Evolutionary conservation across 768 basidiomycete species (phyloP).

Genomic region (Chiua virens): DNA sequence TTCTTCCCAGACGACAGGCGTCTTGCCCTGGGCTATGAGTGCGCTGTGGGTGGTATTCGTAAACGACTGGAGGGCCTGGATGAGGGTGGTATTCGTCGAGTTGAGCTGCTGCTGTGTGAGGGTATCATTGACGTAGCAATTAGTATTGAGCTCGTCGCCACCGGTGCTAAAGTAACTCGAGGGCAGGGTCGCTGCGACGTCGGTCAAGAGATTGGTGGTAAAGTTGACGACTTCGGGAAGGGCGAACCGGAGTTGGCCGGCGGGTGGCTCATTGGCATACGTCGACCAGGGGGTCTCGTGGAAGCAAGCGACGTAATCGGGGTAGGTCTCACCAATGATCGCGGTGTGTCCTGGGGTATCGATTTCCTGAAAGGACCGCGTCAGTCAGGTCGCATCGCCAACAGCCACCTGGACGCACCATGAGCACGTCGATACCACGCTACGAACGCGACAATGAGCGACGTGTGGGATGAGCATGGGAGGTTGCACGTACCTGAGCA

Average conservation of each 20-base stretch:
- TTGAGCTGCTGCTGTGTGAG: conserved; percentile 56
- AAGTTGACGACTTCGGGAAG: conserved; percentile 60
- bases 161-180: conserved; percentile 75
- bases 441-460: conserved; percentile 22
- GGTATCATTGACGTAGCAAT: conserved; percentile 64
- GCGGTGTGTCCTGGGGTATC: conserved; percentile 86
- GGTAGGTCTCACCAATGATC: conserved; percentile 59
- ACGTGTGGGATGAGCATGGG: not conserved
- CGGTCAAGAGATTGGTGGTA: conserved; percentile 49
- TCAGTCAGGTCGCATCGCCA: too few species aligned
- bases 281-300: conserved; percentile 53
- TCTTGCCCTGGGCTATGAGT: conserved; percentile 59
- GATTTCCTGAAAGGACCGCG: conserved; percentile 53
- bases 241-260: conserved; percentile 79
- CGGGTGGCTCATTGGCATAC: conserved; percentile 75
- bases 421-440: conserved; percentile 72
- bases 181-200: conserved; percentile 52
- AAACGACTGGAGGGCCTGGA: conserved; percentile 65
- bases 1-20: conserved; percentile 82
- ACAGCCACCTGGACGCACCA: conserved; percentile 31
- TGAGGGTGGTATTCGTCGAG: conserved; percentile 51
- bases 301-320: conserved; percentile 72
- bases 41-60: conserved; percentile 58
- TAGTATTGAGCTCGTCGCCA: conserved; percentile 75
- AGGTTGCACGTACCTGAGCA: conserved; percentile 53